Percentiles rank a stretch among this genome's conserved stretches.
Conservation (phyloP, 2,329 filamentous ascomycete genomes). For the Volutella citrinella region DNA sequence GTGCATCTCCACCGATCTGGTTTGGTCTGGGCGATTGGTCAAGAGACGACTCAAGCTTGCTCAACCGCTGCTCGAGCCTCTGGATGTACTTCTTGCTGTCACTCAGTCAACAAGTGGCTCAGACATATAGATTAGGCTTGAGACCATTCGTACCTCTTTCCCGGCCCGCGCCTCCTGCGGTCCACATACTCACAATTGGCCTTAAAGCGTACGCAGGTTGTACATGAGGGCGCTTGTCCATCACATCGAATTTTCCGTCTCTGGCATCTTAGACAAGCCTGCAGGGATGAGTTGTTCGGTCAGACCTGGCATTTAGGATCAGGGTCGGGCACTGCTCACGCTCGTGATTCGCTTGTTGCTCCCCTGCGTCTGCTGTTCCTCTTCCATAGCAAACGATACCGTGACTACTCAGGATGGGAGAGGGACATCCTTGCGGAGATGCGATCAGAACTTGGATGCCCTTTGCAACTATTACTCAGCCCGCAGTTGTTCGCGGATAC, state of each 20-base stretch:
- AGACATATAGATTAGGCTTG: neutral
- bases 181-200: neutral
- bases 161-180: neutral
- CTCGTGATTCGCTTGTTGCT: no score
- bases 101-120: neutral
- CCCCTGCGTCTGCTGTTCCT: no score
- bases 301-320: no score
- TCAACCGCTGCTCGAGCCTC: neutral
- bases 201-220: neutral
- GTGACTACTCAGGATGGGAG: no score
- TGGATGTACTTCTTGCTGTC: conserved; percentile 1
- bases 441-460: no score
- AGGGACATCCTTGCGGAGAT: no score
- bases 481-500: no score
- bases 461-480: no score
- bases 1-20: no score
- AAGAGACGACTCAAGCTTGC: neutral
- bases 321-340: no score
- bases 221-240: neutral
- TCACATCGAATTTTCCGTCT: neutral
- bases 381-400: no score
- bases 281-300: no score
- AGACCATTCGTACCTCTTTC: neutral
- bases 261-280: neutral
- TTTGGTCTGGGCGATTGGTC: neutral